Base-by-base conservation (phyloP, 306 rosid genomes). In the barrel medic (Medicago truncatula) region DNA sequence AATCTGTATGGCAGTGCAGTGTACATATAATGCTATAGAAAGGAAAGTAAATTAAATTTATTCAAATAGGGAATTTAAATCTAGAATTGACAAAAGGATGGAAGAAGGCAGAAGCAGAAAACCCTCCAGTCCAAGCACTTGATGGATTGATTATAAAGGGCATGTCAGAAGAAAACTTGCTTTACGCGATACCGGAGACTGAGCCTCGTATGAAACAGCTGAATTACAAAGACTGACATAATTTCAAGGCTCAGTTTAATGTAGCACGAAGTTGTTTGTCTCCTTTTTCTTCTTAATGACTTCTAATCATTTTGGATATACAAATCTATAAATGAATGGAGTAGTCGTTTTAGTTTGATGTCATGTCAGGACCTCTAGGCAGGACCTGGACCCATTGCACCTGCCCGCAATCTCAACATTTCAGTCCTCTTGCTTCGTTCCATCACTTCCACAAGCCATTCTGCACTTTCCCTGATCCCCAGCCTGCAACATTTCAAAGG, bases 401-500 rank as follows among this genome's bases (percentile, higher is more conserved):
- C 91, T 16, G 92, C 94, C 44, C 99, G 97, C 68, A 61, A 88
- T 86, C 91, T 79, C 84, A 96, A 88, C 80, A 65, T 92, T 82
- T 96, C 97, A 53, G 98, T 90, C 87, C 99, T 92, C 90, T 90
- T 96, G 88, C 99, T 96, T 83, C 96, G 88, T 81, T 87, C 98
- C 99, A 96, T 96, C 64, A 86, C 91, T 78, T 91, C 94, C 83
- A 92, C 99, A 85, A 96, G 74, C 98, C 99, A 92, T 78, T 96
- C 98, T 67, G 91, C 90, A 47, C 97, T 81, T 74, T 82, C 94
- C 79, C 92, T 96, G 53, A 96, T 77, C 61, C 99, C 99, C 87
- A 88, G 74, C 85, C 99, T 92, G 96, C 75, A 71, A 78, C 59
- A 59, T 76, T 74, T 67, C 59, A 73, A 20, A 74, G 56, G 59